Evolutionary conservation across 768 basidiomycete species (phyloP), one percentile per base, ranked within the genome.

Genomic region (Strobilomyces echinocephalus): DNA sequence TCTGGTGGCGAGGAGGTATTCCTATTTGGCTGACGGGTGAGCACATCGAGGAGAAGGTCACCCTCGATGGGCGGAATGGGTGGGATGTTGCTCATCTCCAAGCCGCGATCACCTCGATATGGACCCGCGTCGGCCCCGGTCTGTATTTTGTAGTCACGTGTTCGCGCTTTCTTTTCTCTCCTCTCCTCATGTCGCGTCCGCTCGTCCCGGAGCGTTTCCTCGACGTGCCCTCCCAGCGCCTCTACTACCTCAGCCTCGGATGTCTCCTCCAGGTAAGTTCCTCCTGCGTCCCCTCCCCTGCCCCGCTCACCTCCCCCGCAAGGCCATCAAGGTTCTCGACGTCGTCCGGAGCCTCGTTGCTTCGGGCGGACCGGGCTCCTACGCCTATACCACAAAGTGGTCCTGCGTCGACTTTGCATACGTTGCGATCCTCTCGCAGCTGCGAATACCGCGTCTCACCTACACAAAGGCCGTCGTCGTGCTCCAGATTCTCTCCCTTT

Each of bases 271-370:
- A 94, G 78, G 91, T 88, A 57, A 50, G 77, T 59, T 8, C 26
- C 0, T n/a, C 35, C 35, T 5, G 15, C 6, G 16, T 1, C 21
- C 1, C 12, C 2, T 12, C 8, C 24, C n/a, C n/a, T n/a, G 21
- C n/a, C n/a, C 36, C 46, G 5, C 43, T 62, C 40, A 60, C 46
- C 26, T 9, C 1, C 54, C 21, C 36, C 7, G 8, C 52, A 48
- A 94, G 91, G 81, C 88, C 26, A 74, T 88, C 57, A 95, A 95
- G 75, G 50, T 83, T 3, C 69, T 88, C 53, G 89, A 94, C 66
- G 77, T 88, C 47, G 55, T 87, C 18, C 76, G 78, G 61, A 81
- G 73, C 45, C 65, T 80, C 50, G 66, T 85, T 54, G 69, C 79
- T 38, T 72, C 77, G 14, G 66, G 74, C 53, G 74, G 64, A 63